Percentiles rank a stretch among this genome's conserved stretches.
Conservation (phyloP, 225 moss, liverwort and hornwort genomes). For the Anthoceros angustus region DNA sequence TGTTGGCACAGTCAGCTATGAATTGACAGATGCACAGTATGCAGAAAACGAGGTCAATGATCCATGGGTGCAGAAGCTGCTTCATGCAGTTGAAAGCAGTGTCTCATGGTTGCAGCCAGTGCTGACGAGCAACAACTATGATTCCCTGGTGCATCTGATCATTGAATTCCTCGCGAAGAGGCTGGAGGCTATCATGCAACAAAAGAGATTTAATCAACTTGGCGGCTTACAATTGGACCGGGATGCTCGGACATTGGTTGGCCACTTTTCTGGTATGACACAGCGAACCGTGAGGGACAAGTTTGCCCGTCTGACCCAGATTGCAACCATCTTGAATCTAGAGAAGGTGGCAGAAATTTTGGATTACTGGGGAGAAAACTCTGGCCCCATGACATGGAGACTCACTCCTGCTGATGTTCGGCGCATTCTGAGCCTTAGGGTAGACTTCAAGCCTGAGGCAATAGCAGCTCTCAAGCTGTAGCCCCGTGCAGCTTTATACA, state of each 20-base stretch:
- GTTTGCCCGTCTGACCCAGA: constrained; percentile 85
- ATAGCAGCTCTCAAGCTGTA: constrained; percentile 76
- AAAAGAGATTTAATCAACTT: constrained; percentile 76
- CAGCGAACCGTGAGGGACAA: constrained; percentile 81
- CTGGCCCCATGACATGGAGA: constrained; percentile 86
- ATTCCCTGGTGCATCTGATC: constrained; percentile 66
- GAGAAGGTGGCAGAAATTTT: constrained; percentile 83
- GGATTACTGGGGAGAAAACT: constrained; percentile 93
- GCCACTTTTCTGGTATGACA: constrained; percentile 84
- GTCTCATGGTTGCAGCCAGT: constrained; percentile 69
- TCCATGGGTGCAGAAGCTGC: constrained; percentile 83
- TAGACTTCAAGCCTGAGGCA: constrained; percentile 76
- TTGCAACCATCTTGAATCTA: constrained; percentile 79
- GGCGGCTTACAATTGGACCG: constrained; percentile 82
- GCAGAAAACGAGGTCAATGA: constrained; percentile 88
- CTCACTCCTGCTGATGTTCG: constrained; percentile 76
- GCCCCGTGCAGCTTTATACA: not conserved
- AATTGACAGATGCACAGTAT: constrained; percentile 73
- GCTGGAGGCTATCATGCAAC: constrained; percentile 69
- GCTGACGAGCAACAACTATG: constrained; percentile 74
- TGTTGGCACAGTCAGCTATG: constrained; percentile 56
- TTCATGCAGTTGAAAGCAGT: constrained; percentile 60
- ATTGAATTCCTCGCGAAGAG: constrained; percentile 66
- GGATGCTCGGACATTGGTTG: constrained; percentile 69
- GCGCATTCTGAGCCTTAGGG: constrained; percentile 59